Evolutionary conservation across 345 rosid species (phyloP).

Genomic region (thale cress (Arabidopsis thaliana)): DNA sequence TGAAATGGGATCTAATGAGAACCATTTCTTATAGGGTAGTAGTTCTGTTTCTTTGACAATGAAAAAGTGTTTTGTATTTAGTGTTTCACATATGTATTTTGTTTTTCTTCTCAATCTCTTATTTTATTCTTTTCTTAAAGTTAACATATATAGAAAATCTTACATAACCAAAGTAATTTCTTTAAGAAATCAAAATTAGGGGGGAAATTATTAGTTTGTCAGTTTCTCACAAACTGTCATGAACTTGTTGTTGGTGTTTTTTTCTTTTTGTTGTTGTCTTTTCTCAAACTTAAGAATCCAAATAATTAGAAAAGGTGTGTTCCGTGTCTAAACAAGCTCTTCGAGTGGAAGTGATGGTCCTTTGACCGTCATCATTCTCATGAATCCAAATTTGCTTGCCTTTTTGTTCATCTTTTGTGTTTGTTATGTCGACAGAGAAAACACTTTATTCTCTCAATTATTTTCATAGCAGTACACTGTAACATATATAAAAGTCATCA

Average conservation of each 20-base stretch:
- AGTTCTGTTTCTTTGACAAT: background rate
- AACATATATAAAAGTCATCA: background rate
- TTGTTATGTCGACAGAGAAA: slow-evolving; percentile 21
- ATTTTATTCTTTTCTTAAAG: too few species aligned
- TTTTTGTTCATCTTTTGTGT: slow-evolving; percentile 30
- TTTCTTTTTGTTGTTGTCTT: slow-evolving; percentile 14
- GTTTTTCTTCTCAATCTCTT: background rate
- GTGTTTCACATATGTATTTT: background rate
- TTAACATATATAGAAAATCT: background rate
- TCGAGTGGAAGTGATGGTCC: slow-evolving; percentile 29
- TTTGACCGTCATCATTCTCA: slow-evolving; percentile 15
- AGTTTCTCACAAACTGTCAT: slow-evolving; percentile 13
- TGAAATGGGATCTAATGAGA: slow-evolving; percentile 6
- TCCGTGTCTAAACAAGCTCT: background rate
- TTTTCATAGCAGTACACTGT: slow-evolving; percentile 3
- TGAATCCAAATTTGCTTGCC: slow-evolving; percentile 3
- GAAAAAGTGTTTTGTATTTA: slow-evolving; percentile 2
- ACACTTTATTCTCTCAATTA: slow-evolving; percentile 28
- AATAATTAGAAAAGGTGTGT: background rate
- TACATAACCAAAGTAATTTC: background rate
- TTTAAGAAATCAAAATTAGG: background rate
- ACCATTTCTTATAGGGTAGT: slow-evolving; percentile 2
- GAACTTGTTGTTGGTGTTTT: slow-evolving; percentile 19
- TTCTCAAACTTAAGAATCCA: background rate
- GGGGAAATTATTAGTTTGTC: slow-evolving; percentile 20